These are phyloP conservation scores for Pseudotulostoma volvatum DNA, from an alignment of 495 filamentous ascomycete species.

Conservation along the genomic window DNA sequence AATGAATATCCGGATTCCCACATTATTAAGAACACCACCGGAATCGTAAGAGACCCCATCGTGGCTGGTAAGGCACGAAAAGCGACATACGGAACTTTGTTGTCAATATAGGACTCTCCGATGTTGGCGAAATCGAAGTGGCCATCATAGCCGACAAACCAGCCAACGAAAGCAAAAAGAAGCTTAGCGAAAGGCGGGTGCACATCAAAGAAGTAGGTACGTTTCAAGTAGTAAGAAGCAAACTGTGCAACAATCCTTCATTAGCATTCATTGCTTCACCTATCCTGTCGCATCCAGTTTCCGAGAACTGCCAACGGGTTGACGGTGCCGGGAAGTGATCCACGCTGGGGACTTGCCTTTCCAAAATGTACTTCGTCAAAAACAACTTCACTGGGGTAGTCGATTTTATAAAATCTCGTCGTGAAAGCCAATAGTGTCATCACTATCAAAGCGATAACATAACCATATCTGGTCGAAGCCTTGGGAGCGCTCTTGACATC, in stretches of 20 bases:
- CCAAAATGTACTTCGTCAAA: conserved; percentile 99
- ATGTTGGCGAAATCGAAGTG: conserved; percentile 99
- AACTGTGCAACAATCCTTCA: too few species aligned
- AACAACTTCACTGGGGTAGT: conserved; percentile 87
- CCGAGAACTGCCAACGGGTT: too few species aligned
- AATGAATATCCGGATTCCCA: conserved; percentile 98
- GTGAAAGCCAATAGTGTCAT: conserved; percentile 75
- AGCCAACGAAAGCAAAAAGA: conserved; percentile 73
- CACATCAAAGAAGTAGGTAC: conserved; percentile 99
- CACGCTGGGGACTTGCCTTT: conserved; percentile 79
- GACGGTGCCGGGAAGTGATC: too few species aligned
- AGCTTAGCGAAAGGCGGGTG: conserved; percentile 83
- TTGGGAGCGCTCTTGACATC: conserved; percentile 13
- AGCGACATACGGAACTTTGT: conserved; percentile 93
- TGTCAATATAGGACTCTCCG: conserved; percentile 91
- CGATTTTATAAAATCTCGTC: conserved; percentile 89
- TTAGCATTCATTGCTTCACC: too few species aligned
- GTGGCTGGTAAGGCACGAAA: conserved; percentile 88
- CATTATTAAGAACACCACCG: conserved; percentile 94
- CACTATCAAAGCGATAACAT: conserved; percentile 61
- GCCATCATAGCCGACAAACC: conserved; percentile 88
- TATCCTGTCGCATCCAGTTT: too few species aligned
- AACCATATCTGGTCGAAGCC: conserved; percentile 53
- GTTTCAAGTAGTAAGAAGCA: conserved; percentile 89
- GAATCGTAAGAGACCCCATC: conserved; percentile 80